Evolutionary conservation across 2,329 filamentous ascomycete species (phyloP).

Genomic region (Colletotrichum orchidophilum): DNA sequence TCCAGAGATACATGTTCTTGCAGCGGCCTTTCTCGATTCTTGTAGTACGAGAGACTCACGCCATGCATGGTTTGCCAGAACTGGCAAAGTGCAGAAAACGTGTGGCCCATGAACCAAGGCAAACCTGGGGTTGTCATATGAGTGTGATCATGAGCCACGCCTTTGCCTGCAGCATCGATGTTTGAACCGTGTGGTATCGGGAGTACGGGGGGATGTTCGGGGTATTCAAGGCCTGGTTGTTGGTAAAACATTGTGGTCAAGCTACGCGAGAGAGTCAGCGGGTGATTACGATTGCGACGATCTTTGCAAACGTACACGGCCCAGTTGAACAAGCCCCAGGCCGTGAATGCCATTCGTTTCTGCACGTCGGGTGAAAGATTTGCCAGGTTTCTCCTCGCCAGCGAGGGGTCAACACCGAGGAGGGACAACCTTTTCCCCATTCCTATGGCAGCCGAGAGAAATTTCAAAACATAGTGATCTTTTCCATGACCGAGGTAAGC

Average conservation of each 20-base stretch:
- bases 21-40: slow-evolving; percentile 27
- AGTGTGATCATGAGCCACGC: too few relatives aligned
- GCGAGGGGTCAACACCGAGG: slow-evolving; percentile 36
- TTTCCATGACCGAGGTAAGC: slow-evolving; percentile 45
- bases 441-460: slow-evolving; percentile 39
- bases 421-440: slow-evolving; percentile 44
- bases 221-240: slow-evolving; percentile 40
- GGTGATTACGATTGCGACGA: too few relatives aligned
- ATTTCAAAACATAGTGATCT: slow-evolving; percentile 44
- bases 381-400: not conserved
- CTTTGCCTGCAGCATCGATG: not conserved
- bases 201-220: slow-evolving; percentile 20
- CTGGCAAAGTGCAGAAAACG: slow-evolving; percentile 43
- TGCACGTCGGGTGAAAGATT: slow-evolving; percentile 30
- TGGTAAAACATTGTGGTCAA: slow-evolving; percentile 44
- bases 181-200: slow-evolving; percentile 34
- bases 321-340: slow-evolving; percentile 49
- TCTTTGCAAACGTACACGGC: slow-evolving; percentile 42
- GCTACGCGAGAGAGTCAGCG: slow-evolving; percentile 32
- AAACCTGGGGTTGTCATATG: not conserved
- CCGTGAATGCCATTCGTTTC: slow-evolving; percentile 31
- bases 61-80: slow-evolving; percentile 51
- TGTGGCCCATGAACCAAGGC: slow-evolving; percentile 38
- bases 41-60: slow-evolving; percentile 41
- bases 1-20: slow-evolving; percentile 32